These are phyloP conservation scores for Lathyrus tuberosus DNA, from an alignment of 306 rosid genomes.

Conservation along the genomic window DNA sequence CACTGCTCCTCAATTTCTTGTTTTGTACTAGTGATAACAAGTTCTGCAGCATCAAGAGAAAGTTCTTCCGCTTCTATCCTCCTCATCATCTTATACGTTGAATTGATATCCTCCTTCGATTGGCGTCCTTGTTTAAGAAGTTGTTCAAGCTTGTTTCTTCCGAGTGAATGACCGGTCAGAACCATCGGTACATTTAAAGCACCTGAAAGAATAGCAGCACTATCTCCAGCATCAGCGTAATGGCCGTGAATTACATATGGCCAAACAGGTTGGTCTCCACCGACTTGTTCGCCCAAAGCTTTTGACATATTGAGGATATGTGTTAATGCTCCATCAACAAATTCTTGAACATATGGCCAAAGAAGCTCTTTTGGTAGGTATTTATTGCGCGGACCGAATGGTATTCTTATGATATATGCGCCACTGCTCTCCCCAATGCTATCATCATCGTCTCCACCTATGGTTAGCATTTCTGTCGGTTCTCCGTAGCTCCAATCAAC, in stretches of 20 bases:
- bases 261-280: slow-evolving; percentile 84
- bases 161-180: slow-evolving; percentile 88
- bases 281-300: slow-evolving; percentile 87
- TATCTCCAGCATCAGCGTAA: slow-evolving; percentile 93
- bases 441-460: slow-evolving; percentile 63
- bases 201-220: slow-evolving; percentile 90
- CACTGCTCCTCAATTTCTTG: slow-evolving; percentile 94
- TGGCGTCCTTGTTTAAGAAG: slow-evolving; percentile 92
- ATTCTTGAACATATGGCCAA: slow-evolving; percentile 89
- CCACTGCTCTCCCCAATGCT: slow-evolving; percentile 83
- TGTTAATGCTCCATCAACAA: slow-evolving; percentile 89
- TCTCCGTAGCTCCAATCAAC: slow-evolving; percentile 96
- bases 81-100: slow-evolving; percentile 85
- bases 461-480: slow-evolving; percentile 83
- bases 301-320: slow-evolving; percentile 92
- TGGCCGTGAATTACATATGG: slow-evolving; percentile 94
- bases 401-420: slow-evolving; percentile 82
- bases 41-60: slow-evolving; percentile 88
- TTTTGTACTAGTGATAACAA: slow-evolving; percentile 87
- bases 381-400: slow-evolving; percentile 87
- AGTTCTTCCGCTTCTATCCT: slow-evolving; percentile 93
- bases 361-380: slow-evolving; percentile 80
- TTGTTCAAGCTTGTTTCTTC: slow-evolving; percentile 91
- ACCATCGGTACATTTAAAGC: slow-evolving; percentile 95
- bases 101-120: slow-evolving; percentile 87